Base-by-base conservation (phyloP, 2,329 filamentous ascomycete genomes). In the Cercospora berteroae region DNA sequence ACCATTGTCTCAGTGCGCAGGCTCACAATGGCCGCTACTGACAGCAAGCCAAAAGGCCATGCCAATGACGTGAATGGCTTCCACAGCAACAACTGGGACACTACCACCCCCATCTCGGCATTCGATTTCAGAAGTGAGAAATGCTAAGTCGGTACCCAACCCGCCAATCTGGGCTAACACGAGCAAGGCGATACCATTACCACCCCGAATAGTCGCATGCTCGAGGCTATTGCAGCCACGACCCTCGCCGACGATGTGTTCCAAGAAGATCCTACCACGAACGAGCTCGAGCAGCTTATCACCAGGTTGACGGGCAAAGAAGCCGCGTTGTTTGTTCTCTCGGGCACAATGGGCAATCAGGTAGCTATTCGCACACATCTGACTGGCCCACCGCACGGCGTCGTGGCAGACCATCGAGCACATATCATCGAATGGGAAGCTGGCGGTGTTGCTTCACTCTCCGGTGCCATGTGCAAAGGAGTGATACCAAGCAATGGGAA, bases 311-410 rank as follows among this genome's bases (percentile, higher is more conserved):
- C 92, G 0, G 88, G 88, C 72, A 93, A 96, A 73, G 89, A 93
- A 74, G 88, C 88, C 7, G 90, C 87, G 0, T 83, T 97, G 4
- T 89, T 97, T 63, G 92, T 97, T 64, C 84, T 96, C 67, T 95
- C 92, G 0, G 94, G 94, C 3, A 97, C 94, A 4, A 97, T 97
- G 93, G 71, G 93, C 48, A 97, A 97, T 80, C 93, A 97, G 78
- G 83, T 97, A 18, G 89, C 90, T 0, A 84, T 97, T 50, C 88
- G 94, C 44, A 86, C 91, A 1, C 90, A 95, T 67, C 84, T 97
- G 13, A 86, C 83, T 0, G 90, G 92, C 68, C 93, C 94, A 13
- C 94, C 94, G 0, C 88, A 96, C 77, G 86, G 87, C 7, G 87
- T 97, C 5, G 81, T 97, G 8, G 92, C 90, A 73, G 94, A 97